Evolutionary conservation across 73 alveolate genomes (phyloP), one percentile per base, ranked within the genome.

Genomic region (Tetrahymena borealis): DNA sequence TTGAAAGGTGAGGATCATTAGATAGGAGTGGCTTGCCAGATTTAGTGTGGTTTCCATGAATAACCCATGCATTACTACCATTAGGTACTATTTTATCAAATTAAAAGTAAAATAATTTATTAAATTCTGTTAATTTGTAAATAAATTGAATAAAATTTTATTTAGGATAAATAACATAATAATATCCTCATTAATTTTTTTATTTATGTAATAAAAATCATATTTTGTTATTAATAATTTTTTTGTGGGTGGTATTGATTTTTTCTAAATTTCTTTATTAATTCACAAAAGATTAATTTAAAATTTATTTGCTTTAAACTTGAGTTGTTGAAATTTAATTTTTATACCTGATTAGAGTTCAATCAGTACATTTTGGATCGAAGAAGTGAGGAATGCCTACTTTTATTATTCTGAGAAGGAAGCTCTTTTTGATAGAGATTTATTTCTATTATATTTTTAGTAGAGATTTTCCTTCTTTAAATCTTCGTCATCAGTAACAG

Each of bases 1-100:
- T 95, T 39, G 95, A 96, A 78, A 98, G 93, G 95, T 98, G 99
- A 38, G 99, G 99, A 91, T 98, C 99, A 90, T 96, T 97, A 35
- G 98, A 97, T 43, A 98, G 94, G 7, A 98, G 78, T 13, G 99
- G 99, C 85, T 98, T 96, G 91, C 99, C 99, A 91, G 96, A 94
- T 91, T 95, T 96, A 9, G 99, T 98, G 91, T 94, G 94, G 38
- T 97, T 97, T 39, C 99, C 99, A 90, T 94, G 97, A 33, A 98
- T 94, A 24, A 96, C 98, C 99, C 99, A 97, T 35, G 98, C 95
- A 96, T 98, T 98, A 24, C 97, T 92, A 13, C 97, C 98, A 91
- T 92, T 93, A 39, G 91, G 95, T 40, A 91, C 91, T 35, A 90
- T 85, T 35, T 94, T 91, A 32, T 91, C 93, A 85, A 90, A 91